Conservation (phyloP, 371 early-diverging fungal genomes). For the Choanephora cucurbitarum region DNA sequence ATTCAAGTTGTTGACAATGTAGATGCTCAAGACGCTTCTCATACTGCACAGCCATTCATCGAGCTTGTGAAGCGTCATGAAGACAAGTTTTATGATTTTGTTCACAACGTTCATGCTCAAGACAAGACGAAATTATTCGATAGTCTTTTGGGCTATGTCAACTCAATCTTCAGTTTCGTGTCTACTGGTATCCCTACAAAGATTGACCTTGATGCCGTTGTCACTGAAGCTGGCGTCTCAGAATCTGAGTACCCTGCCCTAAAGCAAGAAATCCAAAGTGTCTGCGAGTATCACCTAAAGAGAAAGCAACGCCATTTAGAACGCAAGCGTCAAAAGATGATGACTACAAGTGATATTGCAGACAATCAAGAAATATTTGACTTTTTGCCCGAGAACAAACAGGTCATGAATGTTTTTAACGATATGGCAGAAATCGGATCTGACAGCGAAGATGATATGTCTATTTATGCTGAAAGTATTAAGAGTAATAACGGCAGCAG, state of each 20-base stretch:
- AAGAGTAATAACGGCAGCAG: not conserved
- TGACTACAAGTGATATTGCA: conserved; percentile 18
- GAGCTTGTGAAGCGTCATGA: conserved; percentile 58
- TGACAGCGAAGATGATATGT: conserved; percentile 16
- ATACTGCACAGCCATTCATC: conserved; percentile 47
- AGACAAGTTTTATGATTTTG: conserved; percentile 59
- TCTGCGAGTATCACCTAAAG: conserved; percentile 33
- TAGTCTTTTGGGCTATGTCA: conserved; percentile 39
- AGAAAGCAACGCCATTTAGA: conserved; percentile 42
- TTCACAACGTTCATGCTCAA: conserved; percentile 61
- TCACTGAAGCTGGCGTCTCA: conserved; percentile 20
- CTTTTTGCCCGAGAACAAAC: conserved; percentile 27
- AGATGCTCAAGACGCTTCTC: conserved; percentile 34
- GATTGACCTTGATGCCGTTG: conserved; percentile 26
- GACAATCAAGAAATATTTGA: conserved; percentile 26
- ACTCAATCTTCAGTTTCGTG: conserved; percentile 32
- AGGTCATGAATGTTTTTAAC: conserved; percentile 30
- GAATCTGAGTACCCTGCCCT: conserved; percentile 26
- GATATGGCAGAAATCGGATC: conserved; percentile 34
- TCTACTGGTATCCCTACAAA: conserved; percentile 30
- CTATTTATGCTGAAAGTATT: not conserved
- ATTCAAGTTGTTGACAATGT: conserved; percentile 54
- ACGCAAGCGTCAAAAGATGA: conserved; percentile 42
- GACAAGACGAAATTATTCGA: conserved; percentile 49
- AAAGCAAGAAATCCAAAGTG: conserved; percentile 35